Base-by-base conservation (phyloP, 1,139 yeast genomes). In the Wickerhamomyces sp. region DNA sequence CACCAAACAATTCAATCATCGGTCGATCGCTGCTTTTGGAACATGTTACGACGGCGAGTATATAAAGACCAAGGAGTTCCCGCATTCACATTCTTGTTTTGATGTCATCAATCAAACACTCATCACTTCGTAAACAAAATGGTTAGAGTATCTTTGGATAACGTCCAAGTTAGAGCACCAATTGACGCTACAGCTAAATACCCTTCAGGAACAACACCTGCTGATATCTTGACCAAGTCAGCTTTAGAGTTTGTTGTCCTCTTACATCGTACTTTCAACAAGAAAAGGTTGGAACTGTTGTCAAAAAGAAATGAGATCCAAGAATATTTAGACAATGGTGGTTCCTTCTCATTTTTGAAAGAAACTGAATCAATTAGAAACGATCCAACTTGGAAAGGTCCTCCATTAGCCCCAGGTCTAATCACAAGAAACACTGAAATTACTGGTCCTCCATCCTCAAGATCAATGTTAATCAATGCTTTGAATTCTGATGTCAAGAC, bases 391-490 rank as follows among this genome's bases (percentile, higher is more conserved):
- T 85, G 94, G 94, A 78, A 75, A 52, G 91, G 93, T 52, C 81
- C 85, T 32, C 76, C 84, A 41, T 73, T 81, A 49, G 90, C 87
- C 38, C 82, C 80, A 34, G 88, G 89, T 27, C 68, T 82, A 52
- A 72, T 75, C 51, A 83, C 81, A 64, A 75, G 89, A 68, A 73
- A 90, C 61, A 84, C 83, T 32, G 96, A 89, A 68, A 87, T 89
- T 65, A 89, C 96, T 32, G 96, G 96, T 40, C 96, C 96, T 32
- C 86, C 88, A 46, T 75, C 87, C 45, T 91, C 85, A 66, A 80
- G 96, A 57, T 90, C 90, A 67, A 90, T 90, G 97, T 84, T 90
- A 56, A 85, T 90, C 65, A 90, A 90, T 63, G 97, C 97, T 18
- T 78, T 90, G 63, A 90, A 90, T 71, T 81, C 96, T 6, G 79